These are phyloP conservation scores for Xylariaceae sp. DNA, from an alignment of 2,329 filamentous ascomycete genomes.

Conservation along the genomic window DNA sequence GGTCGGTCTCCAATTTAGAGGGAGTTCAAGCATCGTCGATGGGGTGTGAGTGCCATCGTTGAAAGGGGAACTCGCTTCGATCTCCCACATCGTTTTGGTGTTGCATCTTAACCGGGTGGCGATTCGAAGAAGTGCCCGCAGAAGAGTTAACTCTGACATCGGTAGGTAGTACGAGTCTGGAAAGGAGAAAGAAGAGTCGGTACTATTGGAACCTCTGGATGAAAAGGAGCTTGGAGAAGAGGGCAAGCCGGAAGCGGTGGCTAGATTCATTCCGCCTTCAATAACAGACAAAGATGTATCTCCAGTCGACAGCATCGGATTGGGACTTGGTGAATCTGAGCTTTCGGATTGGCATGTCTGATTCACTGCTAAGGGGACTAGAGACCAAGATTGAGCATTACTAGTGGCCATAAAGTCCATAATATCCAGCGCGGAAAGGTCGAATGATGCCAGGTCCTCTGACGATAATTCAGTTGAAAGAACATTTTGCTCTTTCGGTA, in stretches of 20 bases:
- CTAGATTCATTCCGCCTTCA: constrained; percentile 2
- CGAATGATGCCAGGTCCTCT: too few relatives aligned
- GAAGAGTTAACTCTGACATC: constrained; percentile 44
- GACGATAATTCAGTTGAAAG: too few relatives aligned
- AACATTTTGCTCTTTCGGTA: too few relatives aligned
- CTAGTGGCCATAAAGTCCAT: too few relatives aligned
- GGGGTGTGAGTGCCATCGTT: constrained; percentile 19
- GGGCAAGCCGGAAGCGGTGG: constrained; percentile 1
- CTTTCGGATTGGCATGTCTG: too few relatives aligned
- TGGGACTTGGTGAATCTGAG: too few relatives aligned
- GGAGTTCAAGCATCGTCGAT: constrained; percentile 37
- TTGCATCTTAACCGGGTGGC: constrained; percentile 42
- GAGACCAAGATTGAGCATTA: too few relatives aligned
- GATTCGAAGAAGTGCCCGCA: constrained; percentile 45
- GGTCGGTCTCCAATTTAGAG: constrained; percentile 48
- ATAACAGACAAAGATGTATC: neutral
- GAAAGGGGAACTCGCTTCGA: neutral
- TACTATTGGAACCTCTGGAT: neutral
- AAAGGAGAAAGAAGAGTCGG: constrained; percentile 25
- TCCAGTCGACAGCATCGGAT: too few relatives aligned
- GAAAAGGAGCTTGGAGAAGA: constrained; percentile 4
- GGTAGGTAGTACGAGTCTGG: constrained; percentile 48
- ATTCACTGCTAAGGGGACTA: too few relatives aligned
- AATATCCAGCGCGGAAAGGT: too few relatives aligned
- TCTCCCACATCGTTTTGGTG: constrained; percentile 39